A percentile compares a stretch with the other conserved stretches of the same genome.
phyloP scores from a whole-genome alignment of 2,329 filamentous ascomycete genomes.

The Salinomyces thailandicus region DNA sequence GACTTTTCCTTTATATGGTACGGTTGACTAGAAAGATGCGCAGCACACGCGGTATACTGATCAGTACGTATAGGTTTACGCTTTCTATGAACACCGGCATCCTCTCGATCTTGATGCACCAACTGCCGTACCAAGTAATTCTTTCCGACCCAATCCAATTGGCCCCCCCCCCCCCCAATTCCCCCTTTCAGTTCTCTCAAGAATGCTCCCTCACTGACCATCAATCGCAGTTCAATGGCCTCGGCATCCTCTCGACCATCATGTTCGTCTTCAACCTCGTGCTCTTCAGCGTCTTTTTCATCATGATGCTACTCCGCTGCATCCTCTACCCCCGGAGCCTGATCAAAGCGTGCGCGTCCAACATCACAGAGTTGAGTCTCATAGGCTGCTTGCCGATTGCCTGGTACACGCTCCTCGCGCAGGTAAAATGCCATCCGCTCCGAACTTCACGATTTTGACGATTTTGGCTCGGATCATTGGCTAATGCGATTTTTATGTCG shows the following conservation, averaged over 20 bases:
- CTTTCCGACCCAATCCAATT: background rate
- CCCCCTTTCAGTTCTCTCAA: no score
- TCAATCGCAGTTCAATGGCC: conserved; percentile 8
- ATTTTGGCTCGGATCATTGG: background rate
- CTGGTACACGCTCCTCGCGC: conserved; percentile 8
- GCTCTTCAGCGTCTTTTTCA: conserved; percentile 8
- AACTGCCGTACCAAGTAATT: conserved; percentile 9
- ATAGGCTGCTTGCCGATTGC: conserved; percentile 7
- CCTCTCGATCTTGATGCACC: conserved; percentile 9
- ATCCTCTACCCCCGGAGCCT: conserved; percentile 6
- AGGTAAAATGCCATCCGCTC: conserved; percentile 4
- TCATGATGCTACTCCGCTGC: conserved; percentile 6
- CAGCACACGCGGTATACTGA: no score
- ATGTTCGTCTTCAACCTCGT: conserved; percentile 12
- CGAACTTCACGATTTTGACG: no score
- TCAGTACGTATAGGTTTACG: conserved; percentile 10
- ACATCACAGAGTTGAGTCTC: conserved; percentile 6
- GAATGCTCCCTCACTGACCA: background rate
- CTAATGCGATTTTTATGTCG: background rate
- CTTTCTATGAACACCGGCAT: conserved; percentile 12
- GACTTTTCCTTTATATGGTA: conserved; percentile 9
- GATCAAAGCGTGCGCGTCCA: conserved; percentile 4
- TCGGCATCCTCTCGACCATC: conserved; percentile 10
- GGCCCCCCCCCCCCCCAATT: no score
- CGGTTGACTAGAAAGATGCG: no score